Base-by-base conservation (phyloP, 352 stramenopile genomes). In the Phytopythium chamaehyphon region DNA sequence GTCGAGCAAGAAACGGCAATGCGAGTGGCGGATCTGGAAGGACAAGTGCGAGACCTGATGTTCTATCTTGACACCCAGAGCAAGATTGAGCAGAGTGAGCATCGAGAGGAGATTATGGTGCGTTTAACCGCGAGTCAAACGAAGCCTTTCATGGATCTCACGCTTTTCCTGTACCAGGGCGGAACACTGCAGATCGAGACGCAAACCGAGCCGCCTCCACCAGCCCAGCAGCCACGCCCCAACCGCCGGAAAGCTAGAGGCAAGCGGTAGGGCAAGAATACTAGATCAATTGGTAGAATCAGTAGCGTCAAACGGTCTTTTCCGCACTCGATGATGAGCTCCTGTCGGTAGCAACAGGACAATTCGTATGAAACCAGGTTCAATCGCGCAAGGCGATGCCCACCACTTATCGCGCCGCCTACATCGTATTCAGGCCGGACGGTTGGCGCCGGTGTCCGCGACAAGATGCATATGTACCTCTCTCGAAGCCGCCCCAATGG, bases 41-140 rank as follows among this genome's bases (percentile, higher is more conserved):
- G 68, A n/a, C 84, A 96, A 55, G 83, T 93, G 10, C 38, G 49
- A 23, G 86, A 96, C 58, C 54, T 96, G 9, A 96, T 96, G 86
- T 95, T 96, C 55, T 95, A 94, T 57, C 55, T 96, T 24, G 86
- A 96, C 53, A 93, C 84, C 28, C 86, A 94, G 54, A 91, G 60
- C 63, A 91, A 90, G 54, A 76, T 96, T 3, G 82, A 91, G 50
- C 71, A 90, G 38, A 93, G 83, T 55, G 51, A 60, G 23, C 73
- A 95, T 39, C 76, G 76, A 23, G 66, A 87, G n/a, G 85, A 95
- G 16, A 95, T 95, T 53, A 72, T 88, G 62, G 76, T 90, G 57
- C 38, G 54, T 62, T 10, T 15, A 18, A 21, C 12, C 24, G 12
- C 47, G 23, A 28, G 15, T 69, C 23, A 22, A 33, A 26, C n/a